Evolutionary conservation across 352 stramenopile genomes (phyloP).

Genomic region (Pythium sp.): DNA sequence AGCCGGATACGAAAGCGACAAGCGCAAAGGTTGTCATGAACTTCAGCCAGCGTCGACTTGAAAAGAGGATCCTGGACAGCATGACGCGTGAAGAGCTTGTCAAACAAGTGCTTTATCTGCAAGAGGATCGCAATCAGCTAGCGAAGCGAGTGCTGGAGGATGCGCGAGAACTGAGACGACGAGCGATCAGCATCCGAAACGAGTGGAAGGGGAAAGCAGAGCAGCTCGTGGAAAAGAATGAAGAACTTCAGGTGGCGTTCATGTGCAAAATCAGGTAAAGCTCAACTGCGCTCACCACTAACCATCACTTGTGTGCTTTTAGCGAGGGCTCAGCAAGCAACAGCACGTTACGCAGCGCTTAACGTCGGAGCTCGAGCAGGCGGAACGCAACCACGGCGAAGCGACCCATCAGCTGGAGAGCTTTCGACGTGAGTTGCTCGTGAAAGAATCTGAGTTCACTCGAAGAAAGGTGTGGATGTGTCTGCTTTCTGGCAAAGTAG

Average conservation of each 20-base stretch:
- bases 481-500: no score
- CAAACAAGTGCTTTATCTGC: slow-evolving; percentile 29
- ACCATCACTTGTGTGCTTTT: background rate
- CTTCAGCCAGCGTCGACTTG: slow-evolving; percentile 3
- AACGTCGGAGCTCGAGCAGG: slow-evolving; percentile 24
- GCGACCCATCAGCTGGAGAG: slow-evolving; percentile 35
- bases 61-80: slow-evolving; percentile 21
- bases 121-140: slow-evolving; percentile 45
- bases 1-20: background rate
- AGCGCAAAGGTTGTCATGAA: background rate
- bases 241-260: slow-evolving; percentile 29
- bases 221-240: slow-evolving; percentile 37
- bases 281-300: background rate
- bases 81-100: slow-evolving; percentile 51
- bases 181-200: slow-evolving; percentile 31
- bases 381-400: slow-evolving; percentile 27
- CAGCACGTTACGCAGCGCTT: slow-evolving; percentile 9
- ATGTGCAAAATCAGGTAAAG: background rate
- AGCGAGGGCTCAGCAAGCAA: slow-evolving; percentile 25
- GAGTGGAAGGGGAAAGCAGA: slow-evolving; percentile 48
- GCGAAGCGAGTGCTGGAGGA: slow-evolving; percentile 36
- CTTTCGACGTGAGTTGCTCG: slow-evolving; percentile 39
- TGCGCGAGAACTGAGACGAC: slow-evolving; percentile 38
- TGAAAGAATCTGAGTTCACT: slow-evolving; percentile 27
- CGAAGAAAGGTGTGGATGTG: slow-evolving; percentile 18